Percentiles rank a stretch among this genome's conserved stretches.
Evolutionary conservation across 2,329 filamentous ascomycete genomes (phyloP).

Genomic region (Claviceps citrina): DNA sequence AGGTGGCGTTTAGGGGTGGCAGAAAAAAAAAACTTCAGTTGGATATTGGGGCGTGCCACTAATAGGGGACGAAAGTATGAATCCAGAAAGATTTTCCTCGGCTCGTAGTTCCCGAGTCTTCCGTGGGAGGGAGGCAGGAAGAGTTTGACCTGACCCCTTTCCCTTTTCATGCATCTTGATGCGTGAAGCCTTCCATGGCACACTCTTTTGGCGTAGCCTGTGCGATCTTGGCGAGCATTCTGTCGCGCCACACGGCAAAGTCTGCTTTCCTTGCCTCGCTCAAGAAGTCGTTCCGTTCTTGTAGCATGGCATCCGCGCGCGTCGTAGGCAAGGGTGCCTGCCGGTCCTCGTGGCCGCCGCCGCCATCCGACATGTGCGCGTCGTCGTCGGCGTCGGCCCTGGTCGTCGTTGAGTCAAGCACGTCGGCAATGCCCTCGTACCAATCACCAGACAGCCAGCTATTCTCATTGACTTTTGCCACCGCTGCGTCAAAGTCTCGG

Average conservation of each 20-base stretch:
- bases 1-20: no score
- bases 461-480: conserved; percentile 39
- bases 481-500: conserved; percentile 45
- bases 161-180: conserved; percentile 14
- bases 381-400: conserved; percentile 21
- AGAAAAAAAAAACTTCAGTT: background rate
- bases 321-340: conserved; percentile 26
- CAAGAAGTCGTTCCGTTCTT: conserved; percentile 57
- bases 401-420: conserved; percentile 21
- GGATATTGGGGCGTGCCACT: no score
- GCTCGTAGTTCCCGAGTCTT: background rate
- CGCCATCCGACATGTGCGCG: no score
- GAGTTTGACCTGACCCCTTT: background rate
- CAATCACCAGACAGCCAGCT: conserved; percentile 48
- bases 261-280: conserved; percentile 45
- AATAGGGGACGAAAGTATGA: no score
- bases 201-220: conserved; percentile 19
- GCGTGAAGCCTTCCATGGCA: conserved; percentile 23
- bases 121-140: no score
- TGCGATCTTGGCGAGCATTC: conserved; percentile 41
- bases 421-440: conserved; percentile 44
- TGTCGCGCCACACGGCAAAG: conserved; percentile 49
- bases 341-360: conserved; percentile 14
- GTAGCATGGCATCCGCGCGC: conserved; percentile 55
- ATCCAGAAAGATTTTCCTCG: background rate